phyloP scores from a whole-genome alignment of 345 rosid genomes.

The Eucalyptus curtisii region DNA sequence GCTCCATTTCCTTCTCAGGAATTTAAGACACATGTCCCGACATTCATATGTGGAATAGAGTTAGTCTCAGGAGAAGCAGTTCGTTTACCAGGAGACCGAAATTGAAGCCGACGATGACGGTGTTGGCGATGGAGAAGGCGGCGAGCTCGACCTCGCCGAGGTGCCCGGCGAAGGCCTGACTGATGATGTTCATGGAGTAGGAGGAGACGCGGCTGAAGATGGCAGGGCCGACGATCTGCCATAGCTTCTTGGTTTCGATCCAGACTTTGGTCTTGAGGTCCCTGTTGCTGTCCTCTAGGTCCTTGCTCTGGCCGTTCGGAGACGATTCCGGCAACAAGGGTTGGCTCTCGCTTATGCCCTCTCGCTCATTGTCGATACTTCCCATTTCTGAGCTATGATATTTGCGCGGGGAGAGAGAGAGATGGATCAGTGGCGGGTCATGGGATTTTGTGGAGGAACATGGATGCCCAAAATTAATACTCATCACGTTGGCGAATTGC shows the following conservation, averaged over 20 bases:
- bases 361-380: not conserved
- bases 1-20: not conserved
- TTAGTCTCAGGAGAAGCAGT: not conserved
- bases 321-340: not conserved
- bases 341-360: not conserved
- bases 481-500: not conserved
- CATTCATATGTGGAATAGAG: not conserved
- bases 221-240: conserved; percentile 29
- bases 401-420: not conserved
- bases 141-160: conserved; percentile 34
- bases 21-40: not conserved
- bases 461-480: not conserved
- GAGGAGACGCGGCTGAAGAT: conserved; percentile 23
- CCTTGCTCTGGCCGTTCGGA: not conserved
- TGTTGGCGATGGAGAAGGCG: conserved; percentile 25
- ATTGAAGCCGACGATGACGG: conserved; percentile 31
- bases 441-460: not conserved
- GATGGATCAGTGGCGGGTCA: not conserved
- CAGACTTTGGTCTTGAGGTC: conserved; percentile 8
- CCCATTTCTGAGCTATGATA: not conserved
- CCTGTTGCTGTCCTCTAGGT: not conserved
- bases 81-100: not conserved
- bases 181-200: conserved; percentile 24
- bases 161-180: conserved; percentile 33
- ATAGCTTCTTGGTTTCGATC: conserved; percentile 33